Percentiles rank a stretch among this genome's conserved stretches.
Evolutionary conservation across 345 rosid species (phyloP).

Genomic region (Triadica sebifera): DNA sequence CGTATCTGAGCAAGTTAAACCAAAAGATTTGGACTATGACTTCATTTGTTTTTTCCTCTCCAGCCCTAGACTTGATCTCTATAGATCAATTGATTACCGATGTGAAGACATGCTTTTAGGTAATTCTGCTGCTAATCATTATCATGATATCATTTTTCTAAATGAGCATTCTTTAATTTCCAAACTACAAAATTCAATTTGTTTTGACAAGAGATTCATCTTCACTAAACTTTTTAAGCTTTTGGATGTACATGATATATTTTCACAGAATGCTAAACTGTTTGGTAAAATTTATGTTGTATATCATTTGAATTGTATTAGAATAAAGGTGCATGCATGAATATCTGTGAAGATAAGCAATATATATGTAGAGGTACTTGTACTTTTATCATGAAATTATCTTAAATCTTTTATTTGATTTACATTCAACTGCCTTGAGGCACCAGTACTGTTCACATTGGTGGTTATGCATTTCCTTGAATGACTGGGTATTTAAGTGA

Average conservation of each 20-base stretch:
- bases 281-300: not conserved
- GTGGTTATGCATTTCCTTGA: not conserved
- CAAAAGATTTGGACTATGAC: slow-evolving; percentile 72
- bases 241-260: not conserved
- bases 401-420: not conserved
- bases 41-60: slow-evolving; percentile 87
- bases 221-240: not conserved
- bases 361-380: not conserved
- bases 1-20: slow-evolving; percentile 31
- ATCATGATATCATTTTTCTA: not conserved
- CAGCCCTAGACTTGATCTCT: slow-evolving; percentile 72
- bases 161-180: not conserved
- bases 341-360: not conserved
- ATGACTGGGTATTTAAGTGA: not conserved
- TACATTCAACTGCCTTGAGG: not conserved
- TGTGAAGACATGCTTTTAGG: slow-evolving; percentile 95
- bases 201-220: not conserved
- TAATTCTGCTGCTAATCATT: slow-evolving; percentile 19
- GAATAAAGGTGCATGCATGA: not conserved
- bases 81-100: slow-evolving; percentile 75
- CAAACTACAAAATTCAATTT: not conserved
- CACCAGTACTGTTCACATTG: not conserved
- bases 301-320: too few species aligned
- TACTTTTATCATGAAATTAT: too few species aligned
- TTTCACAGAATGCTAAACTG: not conserved